Percentiles rank a stretch among this genome's conserved stretches.
These are phyloP conservation scores for Daldinia grandis DNA, from an alignment of 495 filamentous ascomycete species.

Conservation along the genomic window DNA sequence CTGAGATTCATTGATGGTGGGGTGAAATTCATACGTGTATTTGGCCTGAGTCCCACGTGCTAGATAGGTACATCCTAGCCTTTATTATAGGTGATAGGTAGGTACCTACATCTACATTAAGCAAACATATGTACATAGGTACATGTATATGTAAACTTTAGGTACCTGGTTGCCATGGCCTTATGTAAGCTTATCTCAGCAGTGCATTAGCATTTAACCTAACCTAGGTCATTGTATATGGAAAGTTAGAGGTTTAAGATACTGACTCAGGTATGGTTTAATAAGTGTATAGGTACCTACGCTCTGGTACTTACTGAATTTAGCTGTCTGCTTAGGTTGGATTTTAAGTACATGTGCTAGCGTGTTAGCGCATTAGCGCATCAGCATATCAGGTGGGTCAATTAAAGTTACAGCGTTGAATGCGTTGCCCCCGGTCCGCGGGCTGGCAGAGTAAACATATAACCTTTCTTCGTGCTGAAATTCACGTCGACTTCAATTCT, in stretches of 20 bases:
- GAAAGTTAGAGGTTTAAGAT: no score
- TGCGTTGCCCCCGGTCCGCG: constrained; percentile 13
- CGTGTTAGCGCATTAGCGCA: background rate
- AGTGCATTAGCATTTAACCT: no score
- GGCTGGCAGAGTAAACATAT: constrained; percentile 30
- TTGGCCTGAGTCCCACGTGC: constrained; percentile 24
- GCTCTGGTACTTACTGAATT: background rate
- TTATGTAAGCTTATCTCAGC: no score
- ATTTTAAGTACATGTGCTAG: constrained; percentile 4
- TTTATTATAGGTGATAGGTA: background rate
- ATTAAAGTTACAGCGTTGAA: background rate
- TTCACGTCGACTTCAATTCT: constrained; percentile 4
- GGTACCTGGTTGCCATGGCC: no score
- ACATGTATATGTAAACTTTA: no score
- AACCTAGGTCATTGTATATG: no score
- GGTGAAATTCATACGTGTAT: constrained; percentile 21
- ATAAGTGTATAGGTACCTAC: no score
- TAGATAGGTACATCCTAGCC: background rate
- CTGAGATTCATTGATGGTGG: constrained; percentile 18
- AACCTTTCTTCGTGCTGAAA: background rate
- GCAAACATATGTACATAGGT: no score
- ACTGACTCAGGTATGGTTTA: no score
- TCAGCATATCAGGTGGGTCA: constrained; percentile 5
- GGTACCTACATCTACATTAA: background rate
- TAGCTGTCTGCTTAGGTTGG: background rate